These are phyloP conservation scores for Dipteronia dyeriana DNA, from an alignment of 345 rosid genomes.

Conservation along the genomic window DNA sequence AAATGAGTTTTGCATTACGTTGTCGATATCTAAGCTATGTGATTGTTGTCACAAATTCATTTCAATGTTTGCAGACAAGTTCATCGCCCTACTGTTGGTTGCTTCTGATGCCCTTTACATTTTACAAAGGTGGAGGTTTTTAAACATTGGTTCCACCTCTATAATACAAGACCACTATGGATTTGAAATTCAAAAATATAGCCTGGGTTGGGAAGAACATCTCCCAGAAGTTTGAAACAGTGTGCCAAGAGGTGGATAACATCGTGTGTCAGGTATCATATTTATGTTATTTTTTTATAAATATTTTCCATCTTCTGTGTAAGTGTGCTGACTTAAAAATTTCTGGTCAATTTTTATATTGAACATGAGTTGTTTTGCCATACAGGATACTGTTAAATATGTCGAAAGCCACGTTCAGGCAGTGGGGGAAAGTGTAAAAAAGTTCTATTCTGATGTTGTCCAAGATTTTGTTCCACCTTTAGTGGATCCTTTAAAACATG, in stretches of 20 bases:
- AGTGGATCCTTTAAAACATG: slow-evolving; percentile 33
- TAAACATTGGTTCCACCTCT: not conserved
- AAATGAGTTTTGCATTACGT: not conserved
- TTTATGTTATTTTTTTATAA: not conserved
- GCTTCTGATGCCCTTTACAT: not conserved
- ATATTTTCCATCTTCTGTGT: not conserved
- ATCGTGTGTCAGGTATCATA: slow-evolving; percentile 53
- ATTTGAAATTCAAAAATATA: slow-evolving; percentile 44
- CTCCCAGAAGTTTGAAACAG: slow-evolving; percentile 64
- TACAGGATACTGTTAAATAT: slow-evolving; percentile 44
- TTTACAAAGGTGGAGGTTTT: slow-evolving; percentile 5
- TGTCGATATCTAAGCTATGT: not conserved
- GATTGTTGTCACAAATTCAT: not conserved
- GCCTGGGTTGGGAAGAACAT: slow-evolving; percentile 67
- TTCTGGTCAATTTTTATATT: not conserved
- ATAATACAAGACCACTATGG: slow-evolving; percentile 38
- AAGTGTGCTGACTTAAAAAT: not conserved
- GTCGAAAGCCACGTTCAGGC: slow-evolving; percentile 45
- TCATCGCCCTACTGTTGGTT: not conserved
- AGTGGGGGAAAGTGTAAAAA: slow-evolving; percentile 43
- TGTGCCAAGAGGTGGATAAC: slow-evolving; percentile 64
- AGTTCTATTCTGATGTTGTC: slow-evolving; percentile 41
- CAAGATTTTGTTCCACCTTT: slow-evolving; percentile 33
- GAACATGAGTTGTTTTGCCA: slow-evolving; percentile 21
- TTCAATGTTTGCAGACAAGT: slow-evolving; percentile 10